phyloP scores from a whole-genome alignment of 352 stramenopile species.

The Globisporangium nodosum region DNA sequence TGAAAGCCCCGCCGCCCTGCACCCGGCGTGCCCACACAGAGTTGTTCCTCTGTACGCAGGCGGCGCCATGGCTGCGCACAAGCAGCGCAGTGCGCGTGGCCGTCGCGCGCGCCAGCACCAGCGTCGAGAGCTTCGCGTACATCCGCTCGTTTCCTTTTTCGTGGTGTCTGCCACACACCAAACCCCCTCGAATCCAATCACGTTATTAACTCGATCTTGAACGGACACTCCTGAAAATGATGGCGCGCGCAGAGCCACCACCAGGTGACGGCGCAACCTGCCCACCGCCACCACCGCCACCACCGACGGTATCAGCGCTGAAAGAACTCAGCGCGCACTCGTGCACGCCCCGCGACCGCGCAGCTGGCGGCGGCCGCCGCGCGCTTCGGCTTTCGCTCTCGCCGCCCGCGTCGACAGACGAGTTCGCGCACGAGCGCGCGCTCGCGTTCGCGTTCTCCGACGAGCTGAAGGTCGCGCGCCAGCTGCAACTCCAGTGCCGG shows the following conservation, averaged over 20 bases:
- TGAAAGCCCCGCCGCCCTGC: background rate
- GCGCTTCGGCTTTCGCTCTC: slow-evolving; percentile 24
- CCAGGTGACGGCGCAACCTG: background rate
- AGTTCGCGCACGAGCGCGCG: slow-evolving; percentile 48
- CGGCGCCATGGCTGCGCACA: background rate
- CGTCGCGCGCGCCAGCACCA: background rate
- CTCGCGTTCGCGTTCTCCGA: slow-evolving; percentile 45
- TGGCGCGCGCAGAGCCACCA: background rate
- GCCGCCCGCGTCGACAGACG: slow-evolving; percentile 20
- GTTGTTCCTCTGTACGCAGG: background rate
- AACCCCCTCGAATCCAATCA: too few relatives aligned
- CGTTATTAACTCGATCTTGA: background rate
- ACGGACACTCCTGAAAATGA: too few relatives aligned
- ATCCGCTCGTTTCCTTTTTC: background rate
- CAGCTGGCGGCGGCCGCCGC: slow-evolving; percentile 2
- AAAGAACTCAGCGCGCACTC: slow-evolving; percentile 29
- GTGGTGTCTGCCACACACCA: background rate
- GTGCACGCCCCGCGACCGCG: background rate
- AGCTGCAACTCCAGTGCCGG: slow-evolving; percentile 32
- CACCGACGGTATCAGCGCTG: slow-evolving; percentile 6
- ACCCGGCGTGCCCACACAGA: too few relatives aligned
- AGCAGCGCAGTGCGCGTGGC: too few relatives aligned
- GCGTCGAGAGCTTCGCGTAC: slow-evolving; percentile 2
- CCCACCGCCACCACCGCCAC: background rate
- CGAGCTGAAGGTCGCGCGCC: slow-evolving; percentile 53